Percentiles rank a stretch among this genome's conserved stretches.
phyloP scores from a whole-genome alignment of 2,329 filamentous ascomycete species.

The Cladosporium phlei region DNA sequence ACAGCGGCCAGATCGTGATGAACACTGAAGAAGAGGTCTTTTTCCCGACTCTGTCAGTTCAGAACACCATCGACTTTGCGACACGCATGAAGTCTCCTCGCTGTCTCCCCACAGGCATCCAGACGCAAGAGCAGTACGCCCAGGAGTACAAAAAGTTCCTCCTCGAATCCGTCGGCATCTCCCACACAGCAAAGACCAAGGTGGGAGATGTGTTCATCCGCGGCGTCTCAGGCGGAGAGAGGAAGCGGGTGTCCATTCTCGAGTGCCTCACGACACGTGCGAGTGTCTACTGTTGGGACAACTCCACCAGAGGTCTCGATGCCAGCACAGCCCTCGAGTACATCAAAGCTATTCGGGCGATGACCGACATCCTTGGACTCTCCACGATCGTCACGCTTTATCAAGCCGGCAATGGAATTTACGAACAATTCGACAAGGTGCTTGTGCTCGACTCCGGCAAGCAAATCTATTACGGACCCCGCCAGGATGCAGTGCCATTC shows the following conservation, averaged over 20 bases:
- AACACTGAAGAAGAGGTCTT: slow-evolving; percentile 47
- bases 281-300: slow-evolving; percentile 63
- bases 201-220: slow-evolving; percentile 63
- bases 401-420: slow-evolving; percentile 66
- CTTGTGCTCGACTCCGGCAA: slow-evolving; percentile 63
- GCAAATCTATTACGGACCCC: slow-evolving; percentile 61
- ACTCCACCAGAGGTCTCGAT: slow-evolving; percentile 61
- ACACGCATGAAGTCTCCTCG: slow-evolving; percentile 49
- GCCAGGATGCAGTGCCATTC: slow-evolving; percentile 55
- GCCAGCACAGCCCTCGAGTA: slow-evolving; percentile 55
- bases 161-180: slow-evolving; percentile 53
- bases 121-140: slow-evolving; percentile 44
- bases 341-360: slow-evolving; percentile 54
- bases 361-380: slow-evolving; percentile 59
- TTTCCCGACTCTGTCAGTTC: slow-evolving; percentile 54
- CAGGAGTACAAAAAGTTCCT: slow-evolving; percentile 50
- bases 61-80: slow-evolving; percentile 53
- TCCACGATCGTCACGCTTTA: slow-evolving; percentile 62
- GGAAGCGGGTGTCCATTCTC: slow-evolving; percentile 65
- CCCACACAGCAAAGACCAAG: slow-evolving; percentile 59
- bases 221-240: slow-evolving; percentile 64
- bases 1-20: slow-evolving; percentile 43
- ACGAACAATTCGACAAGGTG: slow-evolving; percentile 66
- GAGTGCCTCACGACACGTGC: slow-evolving; percentile 57
- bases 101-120: slow-evolving; percentile 31